Evolutionary conservation across 208 protist genomes (phyloP).

Genomic region (Eutreptiella sp.): DNA sequence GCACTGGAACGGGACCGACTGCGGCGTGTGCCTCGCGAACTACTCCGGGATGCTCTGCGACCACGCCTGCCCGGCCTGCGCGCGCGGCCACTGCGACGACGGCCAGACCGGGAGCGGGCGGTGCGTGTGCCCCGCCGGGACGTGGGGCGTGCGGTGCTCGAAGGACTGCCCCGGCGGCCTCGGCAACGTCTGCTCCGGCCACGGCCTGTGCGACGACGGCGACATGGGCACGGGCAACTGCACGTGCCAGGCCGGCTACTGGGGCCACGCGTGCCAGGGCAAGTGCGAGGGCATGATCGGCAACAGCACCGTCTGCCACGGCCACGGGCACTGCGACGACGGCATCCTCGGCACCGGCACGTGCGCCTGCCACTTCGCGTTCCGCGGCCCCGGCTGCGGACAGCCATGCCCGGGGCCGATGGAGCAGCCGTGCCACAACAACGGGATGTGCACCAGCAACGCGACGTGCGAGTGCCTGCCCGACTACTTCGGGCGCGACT

Average conservation of each 20-base stretch:
- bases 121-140: slow-evolving; percentile 8
- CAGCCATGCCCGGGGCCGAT: background rate
- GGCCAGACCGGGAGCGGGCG: slow-evolving; percentile 4
- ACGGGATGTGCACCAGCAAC: no score
- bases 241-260: slow-evolving; percentile 23
- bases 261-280: slow-evolving; percentile 5
- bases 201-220: slow-evolving; percentile 16
- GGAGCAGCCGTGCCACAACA: no score
- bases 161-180: slow-evolving; percentile 10
- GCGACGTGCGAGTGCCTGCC: slow-evolving; percentile 2
- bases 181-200: background rate
- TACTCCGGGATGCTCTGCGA: slow-evolving; percentile 9
- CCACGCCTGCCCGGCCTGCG: background rate
- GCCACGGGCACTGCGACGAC: slow-evolving; percentile 15
- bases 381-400: slow-evolving; percentile 12
- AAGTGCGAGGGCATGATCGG: background rate
- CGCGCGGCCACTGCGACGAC: slow-evolving; percentile 12
- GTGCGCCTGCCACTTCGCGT: slow-evolving; percentile 5
- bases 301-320: slow-evolving; percentile 4
- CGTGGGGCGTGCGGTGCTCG: background rate
- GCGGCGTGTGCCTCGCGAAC: slow-evolving; percentile 10
- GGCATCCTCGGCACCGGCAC: slow-evolving; percentile 5
- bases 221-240: slow-evolving; percentile 11
- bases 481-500: slow-evolving; percentile 13
- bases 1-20: slow-evolving; percentile 25